These are phyloP conservation scores for Cyberlindnera bimundalis DNA, from an alignment of 805 yeast species.

Conservation along the genomic window DNA sequence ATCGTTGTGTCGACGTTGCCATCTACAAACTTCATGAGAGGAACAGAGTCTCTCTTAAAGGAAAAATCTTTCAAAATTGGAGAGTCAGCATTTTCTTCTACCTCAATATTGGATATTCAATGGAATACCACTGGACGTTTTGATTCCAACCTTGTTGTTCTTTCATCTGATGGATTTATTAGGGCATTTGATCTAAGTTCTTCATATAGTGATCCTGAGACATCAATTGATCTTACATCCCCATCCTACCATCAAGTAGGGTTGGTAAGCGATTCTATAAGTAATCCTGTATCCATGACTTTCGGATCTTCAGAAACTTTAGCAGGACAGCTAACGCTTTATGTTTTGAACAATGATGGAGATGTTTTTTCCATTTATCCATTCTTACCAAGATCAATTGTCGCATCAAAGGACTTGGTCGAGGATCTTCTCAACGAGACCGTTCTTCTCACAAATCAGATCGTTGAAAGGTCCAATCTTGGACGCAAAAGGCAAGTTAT, in stretches of 20 bases:
- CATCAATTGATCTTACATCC: constrained; percentile 20
- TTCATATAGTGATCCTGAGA: constrained; percentile 28
- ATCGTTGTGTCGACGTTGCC: constrained; percentile 35
- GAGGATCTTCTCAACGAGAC: constrained; percentile 34
- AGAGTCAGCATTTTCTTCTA: constrained; percentile 27
- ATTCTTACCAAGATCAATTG: constrained; percentile 49
- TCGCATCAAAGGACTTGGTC: constrained; percentile 33
- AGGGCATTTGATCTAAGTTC: constrained; percentile 35
- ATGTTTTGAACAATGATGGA: constrained; percentile 49
- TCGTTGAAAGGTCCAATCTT: constrained; percentile 17
- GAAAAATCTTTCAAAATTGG: constrained; percentile 28
- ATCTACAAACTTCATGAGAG: constrained; percentile 10
- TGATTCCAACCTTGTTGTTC: constrained; percentile 41
- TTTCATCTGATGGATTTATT: constrained; percentile 33
- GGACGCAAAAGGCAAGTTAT: constrained; percentile 19
- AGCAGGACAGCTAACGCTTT: constrained; percentile 49
- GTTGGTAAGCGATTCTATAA: constrained; percentile 19
- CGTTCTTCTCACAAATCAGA: constrained; percentile 27
- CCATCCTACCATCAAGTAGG: constrained; percentile 17
- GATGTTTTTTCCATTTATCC: constrained; percentile 63
- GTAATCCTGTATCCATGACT: constrained; percentile 24
- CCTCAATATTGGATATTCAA: constrained; percentile 33
- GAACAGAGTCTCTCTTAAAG: constrained; percentile 1
- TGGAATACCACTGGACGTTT: constrained; percentile 45
- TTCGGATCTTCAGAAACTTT: constrained; percentile 22